Conservation (phyloP, 306 rosid species). For the Spatholobus suberectus region DNA sequence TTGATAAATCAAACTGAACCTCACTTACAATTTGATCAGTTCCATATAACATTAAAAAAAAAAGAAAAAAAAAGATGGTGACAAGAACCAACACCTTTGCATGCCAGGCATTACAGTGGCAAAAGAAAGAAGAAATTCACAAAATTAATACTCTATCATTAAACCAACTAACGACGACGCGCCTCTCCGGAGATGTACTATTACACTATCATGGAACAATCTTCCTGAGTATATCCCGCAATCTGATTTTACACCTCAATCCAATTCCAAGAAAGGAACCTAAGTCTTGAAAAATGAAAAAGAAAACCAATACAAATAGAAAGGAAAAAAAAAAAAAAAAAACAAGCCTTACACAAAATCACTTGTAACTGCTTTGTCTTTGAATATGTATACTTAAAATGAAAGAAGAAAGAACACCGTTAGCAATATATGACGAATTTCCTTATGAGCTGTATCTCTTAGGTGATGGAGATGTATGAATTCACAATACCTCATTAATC, state of each 20-base stretch:
- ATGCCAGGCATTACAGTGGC: slow-evolving; percentile 65
- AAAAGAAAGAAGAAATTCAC: slow-evolving; percentile 47
- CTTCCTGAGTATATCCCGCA: slow-evolving; percentile 80
- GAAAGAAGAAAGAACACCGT: slow-evolving; percentile 75
- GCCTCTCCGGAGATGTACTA: slow-evolving; percentile 63
- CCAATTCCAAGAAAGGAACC: slow-evolving; percentile 74
- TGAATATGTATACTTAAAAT: slow-evolving; percentile 66
- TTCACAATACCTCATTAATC: slow-evolving; percentile 71
- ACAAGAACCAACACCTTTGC: slow-evolving; percentile 64
- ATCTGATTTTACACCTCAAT: slow-evolving; percentile 90
- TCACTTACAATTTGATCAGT: slow-evolving; percentile 65
- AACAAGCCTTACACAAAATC: slow-evolving; percentile 79
- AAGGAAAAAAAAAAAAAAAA: slow-evolving; percentile 46
- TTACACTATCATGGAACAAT: slow-evolving; percentile 67
- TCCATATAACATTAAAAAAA: slow-evolving; percentile 50
- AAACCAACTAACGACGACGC: slow-evolving; percentile 53
- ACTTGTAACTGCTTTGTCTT: slow-evolving; percentile 71
- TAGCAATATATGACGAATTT: slow-evolving; percentile 73
- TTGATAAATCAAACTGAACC: slow-evolving; percentile 65
- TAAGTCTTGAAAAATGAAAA: slow-evolving; percentile 53
- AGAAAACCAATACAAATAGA: slow-evolving; percentile 24
- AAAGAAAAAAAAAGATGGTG: slow-evolving; percentile 39
- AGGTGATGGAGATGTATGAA: slow-evolving; percentile 60
- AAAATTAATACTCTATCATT: slow-evolving; percentile 56
- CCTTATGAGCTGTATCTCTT: slow-evolving; percentile 64